phyloP scores from a whole-genome alignment of 2,329 filamentous ascomycete genomes.

The Colletotrichum lindemuthianum region DNA sequence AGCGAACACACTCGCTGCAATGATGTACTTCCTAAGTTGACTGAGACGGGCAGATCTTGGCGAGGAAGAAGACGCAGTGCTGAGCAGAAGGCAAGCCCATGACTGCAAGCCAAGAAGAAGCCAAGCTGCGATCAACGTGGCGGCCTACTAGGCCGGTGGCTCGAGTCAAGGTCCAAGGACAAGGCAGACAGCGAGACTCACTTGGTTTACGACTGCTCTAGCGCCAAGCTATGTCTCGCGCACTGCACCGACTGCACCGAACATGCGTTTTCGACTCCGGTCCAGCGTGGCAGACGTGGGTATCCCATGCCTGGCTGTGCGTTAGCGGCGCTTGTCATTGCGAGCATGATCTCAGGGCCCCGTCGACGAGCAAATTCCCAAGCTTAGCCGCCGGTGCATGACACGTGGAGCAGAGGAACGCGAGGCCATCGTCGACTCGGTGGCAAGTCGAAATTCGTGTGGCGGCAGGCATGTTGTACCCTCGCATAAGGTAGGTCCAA shows the following conservation, averaged over 20 bases:
- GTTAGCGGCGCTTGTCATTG: background rate
- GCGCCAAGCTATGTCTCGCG: conserved; percentile 8
- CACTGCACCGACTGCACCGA: background rate
- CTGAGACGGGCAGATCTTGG: background rate
- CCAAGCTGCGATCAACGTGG: conserved; percentile 6
- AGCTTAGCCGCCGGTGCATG: too few relatives aligned
- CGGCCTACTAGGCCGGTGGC: background rate
- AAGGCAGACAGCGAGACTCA: background rate
- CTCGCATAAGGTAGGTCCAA: too few relatives aligned
- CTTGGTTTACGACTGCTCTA: conserved; percentile 13
- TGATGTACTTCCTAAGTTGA: background rate
- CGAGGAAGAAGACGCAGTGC: background rate
- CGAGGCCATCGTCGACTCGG: too few relatives aligned
- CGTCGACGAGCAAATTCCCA: too few relatives aligned
- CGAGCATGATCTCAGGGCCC: too few relatives aligned
- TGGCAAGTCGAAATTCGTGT: too few relatives aligned
- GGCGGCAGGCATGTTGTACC: too few relatives aligned
- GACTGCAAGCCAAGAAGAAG: background rate
- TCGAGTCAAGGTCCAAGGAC: conserved; percentile 16
- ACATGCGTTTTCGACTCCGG: background rate
- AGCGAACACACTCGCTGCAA: conserved; percentile 1
- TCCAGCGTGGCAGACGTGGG: conserved; percentile 2
- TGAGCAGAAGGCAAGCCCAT: conserved; percentile 1
- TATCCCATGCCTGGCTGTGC: conserved; percentile 15
- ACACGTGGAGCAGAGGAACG: too few relatives aligned